Evolutionary conservation across 1,284 basidiomycete species (phyloP), one percentile per base, ranked within the genome.

Genomic region (Ceratobasidium sp.): DNA sequence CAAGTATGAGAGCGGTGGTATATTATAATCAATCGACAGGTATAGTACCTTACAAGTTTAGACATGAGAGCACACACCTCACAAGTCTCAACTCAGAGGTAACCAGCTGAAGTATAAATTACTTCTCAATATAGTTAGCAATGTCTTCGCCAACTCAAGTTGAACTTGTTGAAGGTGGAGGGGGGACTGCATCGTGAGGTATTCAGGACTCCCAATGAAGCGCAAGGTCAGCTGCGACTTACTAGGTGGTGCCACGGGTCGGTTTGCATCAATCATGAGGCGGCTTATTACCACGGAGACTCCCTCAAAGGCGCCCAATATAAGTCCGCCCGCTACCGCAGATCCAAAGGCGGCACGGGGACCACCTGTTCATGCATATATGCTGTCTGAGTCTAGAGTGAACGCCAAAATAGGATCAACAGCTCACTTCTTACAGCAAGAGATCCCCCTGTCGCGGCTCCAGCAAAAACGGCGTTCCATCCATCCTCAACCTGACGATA

Each of bases 381-480:
- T 44, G 26, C 42, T 17, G 64, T 13, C 12, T 64, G 28, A 64
- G 46, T 42, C n/a, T 10, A 2, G 40, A 12, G 40, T 42, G 26
- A 26, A 7, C 23, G 23, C 10, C 2, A 17, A 66, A 26, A 20
- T 46, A 5, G 15, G 23, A 26, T 33, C 23, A 64, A 17, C n/a
- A 42, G 20, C 64, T 69, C 28, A 69, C 67, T 40, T 54, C 67
- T 7, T 13, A 33, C 48, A n/a, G 67, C n/a, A 48, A 69, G 28
- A 38, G 48, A 69, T n/a, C 48, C 69, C 13, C 69, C 69, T 5
- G 69, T 12, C 38, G 26, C n/a, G 4, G 69, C 69, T 0, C 69
- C 69, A n/a, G 69, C 52, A 40, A 71, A 38, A 13, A 71, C 38
- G 12, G 28, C 23, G 13, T 71, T 71, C 69, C 26, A 71, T 3